Conservation (phyloP, 2,329 filamentous ascomycete genomes). For the Sporothrix globosa region DNA sequence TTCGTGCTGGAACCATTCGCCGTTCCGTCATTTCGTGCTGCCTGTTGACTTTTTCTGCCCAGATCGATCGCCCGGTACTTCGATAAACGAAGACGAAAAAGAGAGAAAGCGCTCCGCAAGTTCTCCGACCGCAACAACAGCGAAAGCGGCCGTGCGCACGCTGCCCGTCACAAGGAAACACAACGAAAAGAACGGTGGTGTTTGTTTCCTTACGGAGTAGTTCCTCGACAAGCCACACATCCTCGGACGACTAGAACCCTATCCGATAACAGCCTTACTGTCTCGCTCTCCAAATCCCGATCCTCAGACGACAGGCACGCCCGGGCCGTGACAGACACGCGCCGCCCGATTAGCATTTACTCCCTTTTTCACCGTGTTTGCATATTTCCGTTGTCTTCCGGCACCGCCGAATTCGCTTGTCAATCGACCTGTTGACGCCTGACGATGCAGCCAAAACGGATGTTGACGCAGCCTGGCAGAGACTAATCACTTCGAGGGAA, state of each 20-base stretch:
- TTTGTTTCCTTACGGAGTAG: background rate
- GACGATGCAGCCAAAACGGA: conserved; percentile 13
- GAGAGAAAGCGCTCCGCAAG: background rate
- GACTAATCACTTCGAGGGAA: background rate
- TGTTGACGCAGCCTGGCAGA: background rate
- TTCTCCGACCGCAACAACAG: background rate
- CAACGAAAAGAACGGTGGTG: background rate
- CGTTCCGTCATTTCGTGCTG: conserved; percentile 12
- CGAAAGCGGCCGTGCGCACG: background rate
- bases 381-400: background rate
- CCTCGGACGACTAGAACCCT: background rate
- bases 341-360: background rate
- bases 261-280: background rate
- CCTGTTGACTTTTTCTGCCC: conserved; percentile 7
- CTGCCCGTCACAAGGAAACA: background rate
- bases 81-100: conserved; percentile 11
- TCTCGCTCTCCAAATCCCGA: background rate
- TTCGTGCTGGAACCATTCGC: background rate
- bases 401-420: background rate
- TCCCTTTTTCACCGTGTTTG: background rate
- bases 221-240: background rate
- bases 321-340: background rate
- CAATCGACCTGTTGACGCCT: background rate
- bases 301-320: background rate
- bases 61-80: conserved; percentile 10